phyloP scores from a whole-genome alignment of 73 alveolate species.

The Uronychia setigera region DNA sequence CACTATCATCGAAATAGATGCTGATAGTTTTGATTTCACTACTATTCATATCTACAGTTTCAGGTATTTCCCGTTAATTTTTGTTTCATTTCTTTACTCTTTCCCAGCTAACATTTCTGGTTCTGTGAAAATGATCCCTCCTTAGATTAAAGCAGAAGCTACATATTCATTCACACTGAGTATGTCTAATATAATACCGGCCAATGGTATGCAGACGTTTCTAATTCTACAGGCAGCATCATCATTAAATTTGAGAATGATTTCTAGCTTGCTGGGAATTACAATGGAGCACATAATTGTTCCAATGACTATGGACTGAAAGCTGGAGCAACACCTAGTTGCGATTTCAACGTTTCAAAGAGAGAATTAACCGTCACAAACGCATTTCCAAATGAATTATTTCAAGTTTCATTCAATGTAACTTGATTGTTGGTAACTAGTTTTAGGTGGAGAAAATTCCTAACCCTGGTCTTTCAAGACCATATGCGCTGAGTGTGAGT shows the following conservation, averaged over 20 bases:
- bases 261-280: not conserved
- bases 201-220: not conserved
- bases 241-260: not conserved
- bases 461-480: not conserved
- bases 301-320: not conserved
- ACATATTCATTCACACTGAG: not conserved
- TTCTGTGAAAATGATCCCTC: not conserved
- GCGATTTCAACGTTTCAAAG: not conserved
- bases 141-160: not conserved
- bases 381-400: not conserved
- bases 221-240: not conserved
- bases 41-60: too few relatives aligned
- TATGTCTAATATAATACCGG: not conserved
- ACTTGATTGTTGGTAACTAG: too few relatives aligned
- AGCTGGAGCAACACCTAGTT: not conserved
- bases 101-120: not conserved
- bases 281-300: not conserved
- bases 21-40: too few relatives aligned
- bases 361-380: not conserved
- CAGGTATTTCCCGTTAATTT: too few relatives aligned
- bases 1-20: too few relatives aligned
- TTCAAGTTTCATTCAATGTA: not conserved
- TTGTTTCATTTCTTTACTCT: too few relatives aligned
- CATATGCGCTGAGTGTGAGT: not conserved
- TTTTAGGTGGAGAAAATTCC: not conserved